Base-by-base conservation (phyloP, 768 basidiomycete species). In the Tulasnella sp. region DNA sequence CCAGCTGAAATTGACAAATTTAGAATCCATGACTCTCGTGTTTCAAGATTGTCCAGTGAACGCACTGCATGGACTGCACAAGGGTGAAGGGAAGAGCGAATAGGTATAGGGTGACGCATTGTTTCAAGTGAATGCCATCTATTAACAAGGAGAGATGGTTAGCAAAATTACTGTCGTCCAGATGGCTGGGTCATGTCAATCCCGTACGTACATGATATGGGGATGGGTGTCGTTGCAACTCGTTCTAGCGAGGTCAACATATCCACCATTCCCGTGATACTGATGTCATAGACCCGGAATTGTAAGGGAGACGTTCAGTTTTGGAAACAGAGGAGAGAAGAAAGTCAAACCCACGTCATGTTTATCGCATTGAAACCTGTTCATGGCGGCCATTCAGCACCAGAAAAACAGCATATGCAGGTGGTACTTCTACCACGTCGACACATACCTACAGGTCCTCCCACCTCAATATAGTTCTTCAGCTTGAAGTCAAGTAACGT, bases 91-190 rank as follows among this genome's bases (percentile, higher is more conserved):
- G 94, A 7, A 98, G 77, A 19, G 89, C 82, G 68, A 92, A 92
- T 7, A 98, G 80, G 73, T 94, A 96, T 0, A 94, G 72, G 1
- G 87, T 85, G n/a, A 94, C 88, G 63, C 86, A 89, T 82, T 97
- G 93, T 69, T 94, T 93, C 66, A 94, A 73, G 70, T 96, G 92
- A 60, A 97, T 85, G 42, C 87, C 82, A 65, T 91, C 85, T 87
- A 59, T 64, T 66, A 30, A 53, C 43, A n/a, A 51, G 30, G 54
- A 59, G 38, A 49, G 44, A 8, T 50, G 31, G 21, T 56, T 61
- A 57, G 56, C 59, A 30, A 34, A 19, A 2, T 63, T 57, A 53
- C 60, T 58, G 55, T 60, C 61, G 51, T 15, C 1, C 48, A 53
- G 43, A 42, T 17, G 59, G 9, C 2, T 24, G 5, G 27, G 30